Base-by-base conservation (phyloP, 768 basidiomycete genomes). In the Crucibulum laeve region DNA sequence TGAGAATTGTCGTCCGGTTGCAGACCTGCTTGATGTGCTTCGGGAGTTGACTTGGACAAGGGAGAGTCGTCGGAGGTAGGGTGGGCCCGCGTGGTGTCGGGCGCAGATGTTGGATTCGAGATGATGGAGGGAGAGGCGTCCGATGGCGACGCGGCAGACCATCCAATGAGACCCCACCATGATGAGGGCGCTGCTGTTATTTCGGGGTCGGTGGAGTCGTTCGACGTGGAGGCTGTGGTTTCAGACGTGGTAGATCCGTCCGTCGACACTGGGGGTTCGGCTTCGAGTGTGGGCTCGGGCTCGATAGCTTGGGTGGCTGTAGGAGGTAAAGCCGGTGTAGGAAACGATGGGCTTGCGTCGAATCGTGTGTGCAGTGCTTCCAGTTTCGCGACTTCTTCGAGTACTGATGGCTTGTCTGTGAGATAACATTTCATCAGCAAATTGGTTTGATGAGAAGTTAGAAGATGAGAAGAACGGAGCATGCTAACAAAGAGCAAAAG, bases 91-190 rank as follows among this genome's bases (percentile, higher is more conserved):
- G 28, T 11, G 28, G 28, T 15, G 11, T 10, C 15, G 11, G 28
- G 11, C 15, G 11, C 3, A 11, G 28, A 32, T 32, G 3, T 32
- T 32, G 28, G 15, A 10, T 11, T 15, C 28, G 28, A 15, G 11
- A 11, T n/a, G n/a, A n/a, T n/a, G n/a, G n/a, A 18, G 10, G 36
- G 11, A 38, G 2, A 10, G 21, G 36, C 36, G 11, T 3, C n/a
- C 36, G 36, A 11, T 13, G n/a, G n/a, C 13, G 18, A 18, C 13
- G 36, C 36, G 21, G 36, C 18, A 38, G 36, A 50, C 73, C 73
- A 73, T 5, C 70, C 67, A 4, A 80, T 46, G 47, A 76, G 77
- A 17, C 64, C 56, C 79, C 73, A 78, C 80, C 78, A 80, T 0
- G 71, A 64, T 8, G 56, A 49, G 13, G 56, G 52, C 0, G 59